Evolutionary conservation across 306 rosid genomes (phyloP).

Genomic region (Vigna angularis): DNA sequence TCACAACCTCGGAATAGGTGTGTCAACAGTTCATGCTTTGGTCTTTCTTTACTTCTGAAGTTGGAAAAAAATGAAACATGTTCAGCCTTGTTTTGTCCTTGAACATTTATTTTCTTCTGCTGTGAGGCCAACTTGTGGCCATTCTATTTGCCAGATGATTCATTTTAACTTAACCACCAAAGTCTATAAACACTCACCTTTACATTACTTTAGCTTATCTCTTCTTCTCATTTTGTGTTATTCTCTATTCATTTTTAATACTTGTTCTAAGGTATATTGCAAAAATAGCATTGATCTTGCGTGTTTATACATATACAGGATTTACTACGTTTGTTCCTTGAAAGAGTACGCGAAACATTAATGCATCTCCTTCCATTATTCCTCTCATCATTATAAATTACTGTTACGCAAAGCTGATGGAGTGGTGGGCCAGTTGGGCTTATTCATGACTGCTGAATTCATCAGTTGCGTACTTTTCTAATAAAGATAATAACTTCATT

Average conservation of each 20-base stretch:
- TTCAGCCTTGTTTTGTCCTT: conserved; percentile 7
- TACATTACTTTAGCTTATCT: no score
- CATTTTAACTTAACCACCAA: neutral
- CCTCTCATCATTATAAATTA: neutral
- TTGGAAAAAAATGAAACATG: conserved; percentile 6
- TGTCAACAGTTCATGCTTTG: neutral
- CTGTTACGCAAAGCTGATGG: conserved; percentile 20
- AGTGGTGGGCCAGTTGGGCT: conserved; percentile 38
- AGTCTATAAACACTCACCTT: no score
- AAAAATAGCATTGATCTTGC: no score
- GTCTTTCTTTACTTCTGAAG: neutral
- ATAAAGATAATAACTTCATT: no score
- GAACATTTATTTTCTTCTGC: conserved; percentile 7
- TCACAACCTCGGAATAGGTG: neutral
- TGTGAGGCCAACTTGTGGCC: neutral
- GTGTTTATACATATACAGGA: neutral
- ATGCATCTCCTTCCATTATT: conserved; percentile 17
- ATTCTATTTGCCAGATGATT: neutral
- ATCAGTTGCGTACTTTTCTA: no score
- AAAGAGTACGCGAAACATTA: neutral
- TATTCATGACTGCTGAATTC: neutral
- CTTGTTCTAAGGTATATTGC: no score
- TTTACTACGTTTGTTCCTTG: neutral
- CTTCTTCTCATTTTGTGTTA: no score
- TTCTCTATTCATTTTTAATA: no score